phyloP scores from a whole-genome alignment of 352 stramenopile species.

The Phytophthora ramorum region DNA sequence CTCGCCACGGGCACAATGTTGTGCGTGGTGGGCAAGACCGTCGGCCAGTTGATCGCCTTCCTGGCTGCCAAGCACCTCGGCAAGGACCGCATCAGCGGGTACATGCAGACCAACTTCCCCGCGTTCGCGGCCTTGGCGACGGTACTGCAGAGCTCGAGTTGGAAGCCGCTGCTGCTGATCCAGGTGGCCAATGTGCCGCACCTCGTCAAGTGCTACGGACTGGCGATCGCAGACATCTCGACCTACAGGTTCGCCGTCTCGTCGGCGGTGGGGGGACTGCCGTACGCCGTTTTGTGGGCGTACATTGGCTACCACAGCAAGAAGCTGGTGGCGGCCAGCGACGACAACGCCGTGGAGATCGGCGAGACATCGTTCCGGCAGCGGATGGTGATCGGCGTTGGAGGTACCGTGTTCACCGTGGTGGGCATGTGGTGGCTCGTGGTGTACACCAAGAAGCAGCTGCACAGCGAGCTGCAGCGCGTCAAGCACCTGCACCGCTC shows the following conservation, averaged over 20 bases:
- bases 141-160: constrained; percentile 67
- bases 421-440: constrained; percentile 58
- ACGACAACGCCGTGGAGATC: constrained; percentile 19
- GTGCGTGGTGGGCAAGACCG: constrained; percentile 68
- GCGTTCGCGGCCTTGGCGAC: constrained; percentile 53
- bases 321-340: constrained; percentile 39
- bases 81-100: constrained; percentile 51
- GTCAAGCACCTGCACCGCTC: constrained; percentile 41
- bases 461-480: constrained; percentile 43
- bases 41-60: constrained; percentile 71
- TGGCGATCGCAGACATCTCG: constrained; percentile 71
- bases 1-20: constrained; percentile 53
- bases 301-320: constrained; percentile 71
- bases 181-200: constrained; percentile 80
- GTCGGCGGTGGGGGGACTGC: constrained; percentile 59
- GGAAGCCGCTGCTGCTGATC: constrained; percentile 75
- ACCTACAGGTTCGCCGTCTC: constrained; percentile 62
- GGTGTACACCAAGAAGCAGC: constrained; percentile 56
- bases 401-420: constrained; percentile 46
- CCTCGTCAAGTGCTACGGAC: constrained; percentile 77
- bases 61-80: constrained; percentile 62
- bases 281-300: constrained; percentile 66
- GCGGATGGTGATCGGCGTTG: constrained; percentile 38
- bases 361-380: constrained; percentile 27
- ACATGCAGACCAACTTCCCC: constrained; percentile 69